A percentile compares a stretch with the other conserved stretches of the same genome.
These are phyloP conservation scores for Scleroderma citrinum DNA, from an alignment of 768 basidiomycete genomes.

Conservation along the genomic window DNA sequence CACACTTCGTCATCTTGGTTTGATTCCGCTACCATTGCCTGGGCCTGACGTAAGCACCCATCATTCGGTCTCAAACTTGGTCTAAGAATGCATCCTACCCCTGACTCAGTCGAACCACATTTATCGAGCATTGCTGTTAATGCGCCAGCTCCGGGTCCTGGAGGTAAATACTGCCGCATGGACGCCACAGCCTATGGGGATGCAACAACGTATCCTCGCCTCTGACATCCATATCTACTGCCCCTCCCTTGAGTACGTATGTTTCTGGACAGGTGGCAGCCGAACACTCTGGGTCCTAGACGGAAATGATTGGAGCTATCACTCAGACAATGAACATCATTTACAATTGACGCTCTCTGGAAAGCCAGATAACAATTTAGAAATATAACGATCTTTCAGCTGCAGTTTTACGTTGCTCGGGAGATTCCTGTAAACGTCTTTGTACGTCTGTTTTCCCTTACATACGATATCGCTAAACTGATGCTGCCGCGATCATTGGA, in stretches of 20 bases:
- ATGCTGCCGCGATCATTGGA: slow-evolving; percentile 14
- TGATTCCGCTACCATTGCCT: slow-evolving; percentile 31
- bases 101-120: slow-evolving; percentile 27
- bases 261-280: slow-evolving; percentile 28
- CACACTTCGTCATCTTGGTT: slow-evolving; percentile 33
- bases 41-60: slow-evolving; percentile 26
- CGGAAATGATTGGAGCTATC: slow-evolving; percentile 32
- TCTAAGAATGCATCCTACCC: background rate
- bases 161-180: slow-evolving; percentile 35
- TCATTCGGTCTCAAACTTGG: slow-evolving; percentile 16
- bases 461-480: slow-evolving; percentile 15
- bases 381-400: slow-evolving; percentile 8
- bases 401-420: slow-evolving; percentile 23
- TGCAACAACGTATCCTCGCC: slow-evolving; percentile 31
- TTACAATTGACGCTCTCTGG: slow-evolving; percentile 24
- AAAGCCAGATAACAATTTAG: slow-evolving; percentile 17
- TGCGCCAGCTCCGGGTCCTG: slow-evolving; percentile 30
- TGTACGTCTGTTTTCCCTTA: slow-evolving; percentile 20
- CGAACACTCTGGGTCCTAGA: slow-evolving; percentile 27
- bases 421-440: slow-evolving; percentile 5
- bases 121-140: slow-evolving; percentile 28
- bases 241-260: slow-evolving; percentile 29
- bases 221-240: slow-evolving; percentile 35
- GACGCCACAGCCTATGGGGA: slow-evolving; percentile 26
- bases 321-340: slow-evolving; percentile 21